Evolutionary conservation across 352 stramenopile genomes (phyloP), one percentile per base, ranked within the genome.

Genomic region (Pythium coloratum): DNA sequence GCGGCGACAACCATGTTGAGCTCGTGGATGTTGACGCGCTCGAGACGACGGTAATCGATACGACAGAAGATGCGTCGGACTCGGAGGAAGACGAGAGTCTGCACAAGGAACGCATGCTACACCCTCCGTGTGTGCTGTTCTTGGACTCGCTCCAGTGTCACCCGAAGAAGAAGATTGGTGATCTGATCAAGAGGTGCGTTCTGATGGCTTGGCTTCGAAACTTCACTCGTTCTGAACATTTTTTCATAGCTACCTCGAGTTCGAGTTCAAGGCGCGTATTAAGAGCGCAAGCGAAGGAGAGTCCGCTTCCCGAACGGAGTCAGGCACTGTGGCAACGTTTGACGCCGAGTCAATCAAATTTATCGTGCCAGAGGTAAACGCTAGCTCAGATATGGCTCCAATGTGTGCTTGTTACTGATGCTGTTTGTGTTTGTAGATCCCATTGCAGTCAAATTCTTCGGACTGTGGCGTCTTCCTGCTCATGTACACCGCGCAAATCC

Each of bases 121-220:
- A 83, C 51, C 82, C 84, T 50, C 78, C 78, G 18, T 97, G 91
- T 66, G 76, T 98, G 47, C 78, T 98, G 9, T 98, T 98, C 75
- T 78, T 99, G 49, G 96, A 99, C 75, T 98, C 95, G 47, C 79
- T 98, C 47, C 88, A 86, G n/a, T 97, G 91, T 64, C 96, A 99
- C 69, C 85, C 80, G 56, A 98, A 97, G 73, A 88, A 91, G 33
- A 92, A 84, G 64, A 90, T 98, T 55, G 78, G 78, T 6, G 81
- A 69, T 24, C 85, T 91, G 56, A 71, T 99, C 30, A 78, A 81
- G 9, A 83, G 86, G 54, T 98, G 96, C 84, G 71, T 49, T 30
- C 28, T 30, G 28, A 4, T 30, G 28, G 28, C 3, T 30, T 30
- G 28, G 28, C 28, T 30, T 30, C 28, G 28, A 30, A 30, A 40